phyloP scores from a whole-genome alignment of 352 stramenopile genomes.

The Phytophthora cactorum region DNA sequence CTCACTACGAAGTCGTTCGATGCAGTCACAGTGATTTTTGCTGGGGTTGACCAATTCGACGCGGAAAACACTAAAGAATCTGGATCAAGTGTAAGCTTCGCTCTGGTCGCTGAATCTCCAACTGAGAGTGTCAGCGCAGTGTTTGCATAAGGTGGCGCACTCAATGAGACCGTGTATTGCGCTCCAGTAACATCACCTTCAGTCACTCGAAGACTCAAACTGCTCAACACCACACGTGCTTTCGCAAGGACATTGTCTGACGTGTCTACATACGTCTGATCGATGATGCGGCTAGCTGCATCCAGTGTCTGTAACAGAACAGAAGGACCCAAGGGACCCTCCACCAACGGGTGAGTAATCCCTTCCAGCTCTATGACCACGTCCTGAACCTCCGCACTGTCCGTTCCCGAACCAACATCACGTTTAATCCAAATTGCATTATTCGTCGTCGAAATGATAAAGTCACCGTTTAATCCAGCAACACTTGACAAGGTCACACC shows the following conservation, averaged over 20 bases:
- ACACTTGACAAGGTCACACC: constrained; percentile 28
- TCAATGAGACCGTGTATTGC: constrained; percentile 55
- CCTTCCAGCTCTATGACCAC: constrained; percentile 39
- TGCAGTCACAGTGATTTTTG: constrained; percentile 35
- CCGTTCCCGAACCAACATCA: constrained; percentile 25
- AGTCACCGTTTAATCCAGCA: constrained; percentile 35
- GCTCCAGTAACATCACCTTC: constrained; percentile 34
- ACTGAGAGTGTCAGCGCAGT: constrained; percentile 24
- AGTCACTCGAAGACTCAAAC: constrained; percentile 22
- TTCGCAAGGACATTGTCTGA: constrained; percentile 40
- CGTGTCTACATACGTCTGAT: constrained; percentile 57
- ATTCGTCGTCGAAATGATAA: constrained; percentile 20
- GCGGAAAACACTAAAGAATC: constrained; percentile 42
- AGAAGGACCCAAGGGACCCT: constrained; percentile 54
- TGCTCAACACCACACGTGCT: constrained; percentile 49
- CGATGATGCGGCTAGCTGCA: constrained; percentile 43
- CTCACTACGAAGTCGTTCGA: constrained; percentile 35
- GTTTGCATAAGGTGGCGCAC: constrained; percentile 38
- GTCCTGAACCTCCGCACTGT: constrained; percentile 30
- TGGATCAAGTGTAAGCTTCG: constrained; percentile 39
- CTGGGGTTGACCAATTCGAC: constrained; percentile 50
- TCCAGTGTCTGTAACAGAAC: constrained; percentile 65
- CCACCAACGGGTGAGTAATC: constrained; percentile 54
- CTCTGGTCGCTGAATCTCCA: constrained; percentile 14
- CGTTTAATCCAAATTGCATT: constrained; percentile 37